Conservation (phyloP, 768 basidiomycete genomes). For the Kwoniella sp. region DNA sequence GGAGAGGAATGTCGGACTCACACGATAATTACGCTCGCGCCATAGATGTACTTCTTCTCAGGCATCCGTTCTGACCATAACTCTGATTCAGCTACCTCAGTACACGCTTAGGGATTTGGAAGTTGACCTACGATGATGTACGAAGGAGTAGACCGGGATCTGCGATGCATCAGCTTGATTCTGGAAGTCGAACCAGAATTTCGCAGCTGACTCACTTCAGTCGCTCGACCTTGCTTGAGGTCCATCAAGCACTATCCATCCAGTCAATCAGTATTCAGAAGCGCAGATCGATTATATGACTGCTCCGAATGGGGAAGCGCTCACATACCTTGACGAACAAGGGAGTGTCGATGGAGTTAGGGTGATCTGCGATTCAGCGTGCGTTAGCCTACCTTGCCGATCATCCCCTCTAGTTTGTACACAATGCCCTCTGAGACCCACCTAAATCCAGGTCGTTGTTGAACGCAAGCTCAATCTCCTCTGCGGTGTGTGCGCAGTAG, state of each 20-base stretch:
- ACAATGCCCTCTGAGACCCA: background rate
- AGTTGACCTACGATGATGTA: slow-evolving; percentile 80
- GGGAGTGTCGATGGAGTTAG: slow-evolving; percentile 86
- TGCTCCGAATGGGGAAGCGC: background rate
- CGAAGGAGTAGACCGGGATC: slow-evolving; percentile 93
- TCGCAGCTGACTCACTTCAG: slow-evolving; percentile 45
- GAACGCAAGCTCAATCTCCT: slow-evolving; percentile 81
- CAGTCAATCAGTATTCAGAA: slow-evolving; percentile 2
- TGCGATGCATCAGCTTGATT: slow-evolving; percentile 56
- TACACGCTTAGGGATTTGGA: slow-evolving; percentile 43
- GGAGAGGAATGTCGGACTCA: slow-evolving; percentile 17
- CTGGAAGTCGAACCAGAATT: background rate
- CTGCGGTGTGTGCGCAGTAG: slow-evolving; percentile 76
- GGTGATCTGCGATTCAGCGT: slow-evolving; percentile 72
- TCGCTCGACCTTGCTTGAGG: slow-evolving; percentile 76
- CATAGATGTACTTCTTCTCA: slow-evolving; percentile 78
- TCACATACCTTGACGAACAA: slow-evolving; percentile 73
- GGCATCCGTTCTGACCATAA: slow-evolving; percentile 54
- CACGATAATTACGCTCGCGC: slow-evolving; percentile 84
- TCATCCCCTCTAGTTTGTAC: no score
- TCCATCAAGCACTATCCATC: slow-evolving; percentile 72
- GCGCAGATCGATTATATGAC: background rate
- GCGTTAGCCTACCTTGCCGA: no score
- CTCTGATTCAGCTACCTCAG: slow-evolving; percentile 7
- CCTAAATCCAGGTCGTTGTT: slow-evolving; percentile 61